Percentiles rank a stretch among this genome's conserved stretches.
Evolutionary conservation across 805 yeast species (phyloP).

Genomic region (Danielia oregonensis): DNA sequence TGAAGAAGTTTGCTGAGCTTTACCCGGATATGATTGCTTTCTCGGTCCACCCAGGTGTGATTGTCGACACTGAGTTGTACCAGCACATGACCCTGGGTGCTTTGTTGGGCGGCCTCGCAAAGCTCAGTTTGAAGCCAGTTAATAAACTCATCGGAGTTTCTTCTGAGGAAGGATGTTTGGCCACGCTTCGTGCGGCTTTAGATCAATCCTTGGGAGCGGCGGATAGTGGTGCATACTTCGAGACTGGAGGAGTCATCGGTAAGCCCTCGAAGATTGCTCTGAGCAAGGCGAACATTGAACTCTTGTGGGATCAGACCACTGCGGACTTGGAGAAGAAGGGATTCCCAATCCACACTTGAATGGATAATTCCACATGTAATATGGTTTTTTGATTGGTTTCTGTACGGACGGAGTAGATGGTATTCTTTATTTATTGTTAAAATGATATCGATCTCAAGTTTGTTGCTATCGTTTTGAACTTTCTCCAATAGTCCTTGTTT

Average conservation of each 20-base stretch:
- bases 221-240: constrained; percentile 28
- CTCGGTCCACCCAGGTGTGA: constrained; percentile 39
- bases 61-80: constrained; percentile 32
- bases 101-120: constrained; percentile 19
- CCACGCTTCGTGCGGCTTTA: constrained; percentile 32
- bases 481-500: no score
- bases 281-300: constrained; percentile 17
- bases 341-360: constrained; percentile 8
- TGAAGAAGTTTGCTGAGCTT: constrained; percentile 22
- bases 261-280: constrained; percentile 23
- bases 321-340: constrained; percentile 19
- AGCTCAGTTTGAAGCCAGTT: constrained; percentile 11
- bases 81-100: constrained; percentile 25
- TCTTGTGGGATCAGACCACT: constrained; percentile 29
- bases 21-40: constrained; percentile 29
- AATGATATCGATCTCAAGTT: no score
- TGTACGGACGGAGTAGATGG: no score
- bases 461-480: no score
- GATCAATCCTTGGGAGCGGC: constrained; percentile 21
- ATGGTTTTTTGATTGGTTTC: no score
- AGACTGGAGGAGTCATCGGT: constrained; percentile 29
- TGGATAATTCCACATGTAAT: no score
- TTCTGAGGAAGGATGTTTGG: constrained; percentile 31
- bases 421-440: no score
- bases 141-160: constrained; percentile 24